Evolutionary conservation across 2,329 filamentous ascomycete species (phyloP).

Genomic region (Exophiala sp.): DNA sequence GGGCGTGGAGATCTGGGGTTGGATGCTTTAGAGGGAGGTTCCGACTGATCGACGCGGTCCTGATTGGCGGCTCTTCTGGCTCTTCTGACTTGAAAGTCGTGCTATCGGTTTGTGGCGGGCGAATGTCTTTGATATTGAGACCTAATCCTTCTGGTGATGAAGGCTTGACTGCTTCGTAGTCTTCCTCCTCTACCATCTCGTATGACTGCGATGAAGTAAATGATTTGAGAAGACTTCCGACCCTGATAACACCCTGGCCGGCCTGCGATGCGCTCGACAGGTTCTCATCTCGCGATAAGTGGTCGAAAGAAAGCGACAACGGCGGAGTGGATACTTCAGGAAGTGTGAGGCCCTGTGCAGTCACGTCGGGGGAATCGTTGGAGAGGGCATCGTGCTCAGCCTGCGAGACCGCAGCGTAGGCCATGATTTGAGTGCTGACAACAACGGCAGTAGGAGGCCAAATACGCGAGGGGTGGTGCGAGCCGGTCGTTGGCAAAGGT

Average conservation of each 20-base stretch:
- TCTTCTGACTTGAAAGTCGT: conserved; percentile 15
- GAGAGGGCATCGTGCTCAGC: conserved; percentile 17
- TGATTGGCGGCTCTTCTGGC: conserved; percentile 23
- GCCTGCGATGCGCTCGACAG: conserved; percentile 3
- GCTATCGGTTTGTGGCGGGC: conserved; percentile 9
- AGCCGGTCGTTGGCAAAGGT: no score
- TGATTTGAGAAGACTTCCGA: conserved; percentile 38
- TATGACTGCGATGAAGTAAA: conserved; percentile 39
- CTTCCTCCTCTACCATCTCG: conserved; percentile 47
- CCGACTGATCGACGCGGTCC: conserved; percentile 39
- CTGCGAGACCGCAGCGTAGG: conserved; percentile 23
- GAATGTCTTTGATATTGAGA: conserved; percentile 10
- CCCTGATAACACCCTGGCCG: conserved; percentile 2
- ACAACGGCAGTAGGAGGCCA: conserved; percentile 1
- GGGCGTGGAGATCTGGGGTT: conserved; percentile 47
- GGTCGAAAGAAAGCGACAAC: conserved; percentile 11
- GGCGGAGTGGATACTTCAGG: conserved; percentile 16
- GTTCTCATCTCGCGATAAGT: conserved; percentile 13
- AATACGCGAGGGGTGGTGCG: background rate
- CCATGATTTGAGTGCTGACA: conserved; percentile 11
- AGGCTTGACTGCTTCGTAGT: conserved; percentile 36
- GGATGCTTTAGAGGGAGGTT: conserved; percentile 47
- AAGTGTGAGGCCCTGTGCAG: conserved; percentile 7
- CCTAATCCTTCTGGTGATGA: conserved; percentile 8
- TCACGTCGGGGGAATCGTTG: conserved; percentile 3